Percentiles rank a stretch among this genome's conserved stretches.
Conservation (phyloP, 768 basidiomycete genomes). For the Auriscalpium microsporum region DNA sequence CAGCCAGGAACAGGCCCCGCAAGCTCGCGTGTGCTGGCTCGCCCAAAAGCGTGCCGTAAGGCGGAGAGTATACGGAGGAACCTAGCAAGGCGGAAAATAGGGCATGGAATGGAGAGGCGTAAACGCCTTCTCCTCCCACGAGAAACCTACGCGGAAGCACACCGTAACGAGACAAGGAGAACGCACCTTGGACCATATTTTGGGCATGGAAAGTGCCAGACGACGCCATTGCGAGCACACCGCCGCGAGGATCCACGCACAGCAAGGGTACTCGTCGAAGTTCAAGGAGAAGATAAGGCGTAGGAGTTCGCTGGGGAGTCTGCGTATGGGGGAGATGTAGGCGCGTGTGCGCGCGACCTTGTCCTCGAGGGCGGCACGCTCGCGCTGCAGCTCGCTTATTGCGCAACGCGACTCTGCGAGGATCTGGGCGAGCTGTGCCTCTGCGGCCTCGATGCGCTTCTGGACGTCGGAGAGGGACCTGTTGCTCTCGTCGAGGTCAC, state of each 20-base stretch:
- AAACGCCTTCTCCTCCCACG: not conserved
- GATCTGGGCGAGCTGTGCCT: slow-evolving; percentile 49
- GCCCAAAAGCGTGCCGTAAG: not conserved
- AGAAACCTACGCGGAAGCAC: not conserved
- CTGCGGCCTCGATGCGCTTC: slow-evolving; percentile 42
- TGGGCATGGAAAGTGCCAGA: slow-evolving; percentile 56
- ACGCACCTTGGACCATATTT: slow-evolving; percentile 67
- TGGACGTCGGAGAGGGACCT: slow-evolving; percentile 27
- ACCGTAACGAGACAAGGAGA: slow-evolving; percentile 1
- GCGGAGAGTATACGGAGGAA: not conserved
- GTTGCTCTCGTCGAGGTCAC: slow-evolving; percentile 29
- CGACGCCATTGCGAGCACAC: slow-evolving; percentile 63
- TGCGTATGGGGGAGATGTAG: slow-evolving; percentile 64
- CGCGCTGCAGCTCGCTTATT: slow-evolving; percentile 46
- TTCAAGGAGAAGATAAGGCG: slow-evolving; percentile 62
- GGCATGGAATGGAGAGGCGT: not conserved
- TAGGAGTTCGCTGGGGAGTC: slow-evolving; percentile 66
- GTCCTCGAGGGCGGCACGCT: slow-evolving; percentile 41
- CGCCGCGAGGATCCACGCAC: slow-evolving; percentile 66
- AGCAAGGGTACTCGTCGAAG: slow-evolving; percentile 64
- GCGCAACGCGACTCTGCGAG: slow-evolving; percentile 43
- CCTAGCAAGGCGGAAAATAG: not conserved
- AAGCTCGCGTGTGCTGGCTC: not conserved
- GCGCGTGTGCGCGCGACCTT: slow-evolving; percentile 43
- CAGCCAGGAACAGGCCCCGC: not conserved